Percentiles rank a stretch among this genome's conserved stretches.
Evolutionary conservation across 805 yeast genomes (phyloP).

Genomic region (Saturnispora halmiae): DNA sequence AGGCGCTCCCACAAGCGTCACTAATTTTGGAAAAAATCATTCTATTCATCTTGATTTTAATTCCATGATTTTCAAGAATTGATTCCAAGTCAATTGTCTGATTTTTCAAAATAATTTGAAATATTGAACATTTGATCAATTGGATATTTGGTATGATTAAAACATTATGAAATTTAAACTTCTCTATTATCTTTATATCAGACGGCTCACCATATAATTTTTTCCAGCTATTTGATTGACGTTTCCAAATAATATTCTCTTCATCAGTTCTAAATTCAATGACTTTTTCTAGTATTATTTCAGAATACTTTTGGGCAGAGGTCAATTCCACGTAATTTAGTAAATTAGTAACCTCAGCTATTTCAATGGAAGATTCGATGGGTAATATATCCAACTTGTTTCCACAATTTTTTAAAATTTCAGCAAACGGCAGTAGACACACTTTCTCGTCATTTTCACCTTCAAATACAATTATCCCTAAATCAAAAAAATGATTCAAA

Average conservation of each 20-base stretch:
- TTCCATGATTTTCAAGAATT: not conserved
- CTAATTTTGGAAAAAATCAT: constrained; percentile 1
- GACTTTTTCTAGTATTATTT: not conserved
- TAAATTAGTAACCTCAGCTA: not conserved
- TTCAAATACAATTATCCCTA: not conserved
- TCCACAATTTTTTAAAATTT: not conserved
- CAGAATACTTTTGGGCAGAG: not conserved
- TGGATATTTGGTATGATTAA: not conserved
- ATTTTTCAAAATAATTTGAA: not conserved
- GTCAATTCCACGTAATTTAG: too few species aligned
- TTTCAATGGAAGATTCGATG: not conserved
- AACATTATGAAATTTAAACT: not conserved
- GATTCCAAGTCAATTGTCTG: not conserved
- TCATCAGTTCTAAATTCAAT: not conserved
- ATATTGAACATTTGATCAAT: constrained; percentile 4
- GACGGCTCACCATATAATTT: not conserved
- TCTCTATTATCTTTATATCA: not conserved
- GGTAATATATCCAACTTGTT: not conserved
- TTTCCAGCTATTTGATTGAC: not conserved
- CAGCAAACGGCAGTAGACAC: not conserved
- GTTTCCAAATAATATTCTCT: not conserved
- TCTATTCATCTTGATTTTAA: not conserved
- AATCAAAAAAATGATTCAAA: not conserved
- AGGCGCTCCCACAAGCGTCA: constrained; percentile 8
- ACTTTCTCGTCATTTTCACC: not conserved